These are phyloP conservation scores for Mortierella claussenii DNA, from an alignment of 192 early-diverging fungal genomes.

Conservation along the genomic window DNA sequence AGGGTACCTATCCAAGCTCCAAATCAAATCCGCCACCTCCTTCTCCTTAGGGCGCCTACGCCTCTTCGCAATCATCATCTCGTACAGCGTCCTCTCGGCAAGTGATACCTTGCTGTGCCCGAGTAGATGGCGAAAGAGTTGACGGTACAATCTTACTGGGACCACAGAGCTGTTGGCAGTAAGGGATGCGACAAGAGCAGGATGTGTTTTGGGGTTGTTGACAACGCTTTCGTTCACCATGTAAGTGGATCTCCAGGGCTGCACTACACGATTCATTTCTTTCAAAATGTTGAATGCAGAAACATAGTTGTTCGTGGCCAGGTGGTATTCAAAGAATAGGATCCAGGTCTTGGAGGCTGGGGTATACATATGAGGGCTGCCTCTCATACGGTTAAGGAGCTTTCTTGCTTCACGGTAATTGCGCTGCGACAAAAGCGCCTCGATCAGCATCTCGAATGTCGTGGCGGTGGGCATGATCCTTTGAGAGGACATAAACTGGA, in stretches of 20 bases:
- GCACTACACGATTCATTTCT: slow-evolving; percentile 17
- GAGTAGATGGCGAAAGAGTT: slow-evolving; percentile 34
- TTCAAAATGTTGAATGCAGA: slow-evolving; percentile 21
- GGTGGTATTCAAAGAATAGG: slow-evolving; percentile 36
- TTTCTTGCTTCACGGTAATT: slow-evolving; percentile 12
- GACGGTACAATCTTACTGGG: slow-evolving; percentile 18
- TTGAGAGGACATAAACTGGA: slow-evolving; percentile 26
- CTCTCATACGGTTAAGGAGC: slow-evolving; percentile 16
- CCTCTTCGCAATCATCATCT: slow-evolving; percentile 28
- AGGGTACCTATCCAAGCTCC: slow-evolving; percentile 24
- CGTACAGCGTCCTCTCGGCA: slow-evolving; percentile 36
- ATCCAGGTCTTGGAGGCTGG: slow-evolving; percentile 32
- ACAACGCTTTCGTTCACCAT: background rate
- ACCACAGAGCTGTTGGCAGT: background rate
- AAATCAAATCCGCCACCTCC: slow-evolving; percentile 41
- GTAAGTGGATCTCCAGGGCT: background rate
- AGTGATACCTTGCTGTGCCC: slow-evolving; percentile 8
- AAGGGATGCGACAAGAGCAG: background rate
- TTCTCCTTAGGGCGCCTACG: slow-evolving; percentile 8
- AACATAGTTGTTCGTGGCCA: slow-evolving; percentile 3
- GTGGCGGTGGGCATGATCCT: slow-evolving; percentile 8
- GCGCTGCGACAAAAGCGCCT: slow-evolving; percentile 26
- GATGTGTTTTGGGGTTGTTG: background rate
- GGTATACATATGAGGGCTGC: slow-evolving; percentile 33
- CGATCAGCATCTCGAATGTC: slow-evolving; percentile 26